Evolutionary conservation across 768 basidiomycete species (phyloP), one percentile per base, ranked within the genome.

Genomic region (Russula sp.): DNA sequence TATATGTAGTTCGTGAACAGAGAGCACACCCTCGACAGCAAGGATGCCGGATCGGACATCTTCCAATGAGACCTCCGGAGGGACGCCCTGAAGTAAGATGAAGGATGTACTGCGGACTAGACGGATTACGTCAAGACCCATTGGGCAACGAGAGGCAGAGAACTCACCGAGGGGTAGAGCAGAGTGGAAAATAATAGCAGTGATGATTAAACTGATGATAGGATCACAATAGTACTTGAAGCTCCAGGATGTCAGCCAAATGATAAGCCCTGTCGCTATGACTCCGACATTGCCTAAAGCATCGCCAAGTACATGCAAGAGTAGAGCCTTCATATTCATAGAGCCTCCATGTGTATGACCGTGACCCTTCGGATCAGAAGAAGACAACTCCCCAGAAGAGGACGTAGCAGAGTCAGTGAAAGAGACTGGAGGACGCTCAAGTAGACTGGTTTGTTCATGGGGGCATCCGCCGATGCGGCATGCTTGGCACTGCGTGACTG

Each of bases 241-340:
- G 69, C 78, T 76, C 86, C 91, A 95, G 28, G 84, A 77, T 1
- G 89, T 88, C 63, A 90, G 82, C 94, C 93, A 95, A 72, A 99
- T 97, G 72, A 98, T 79, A 13, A 98, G 83, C 62, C 97, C 97
- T 5, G 95, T 92, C 40, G 89, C 86, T 64, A 99, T 97, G 66
- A 99, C 97, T 58, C 97, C 97, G 66, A 98, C 91, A 75, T 99
- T 98, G 56, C 97, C 97, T 28, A 99, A 83, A 61, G 96, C 96
- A 78, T 99, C 96, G 38, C 96, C 96, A 51, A 99, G 75, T 44
- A 98, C 97, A 74, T 99, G 97, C 32, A 99, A 76, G 36, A 98
- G 79, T 1, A 99, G 81, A 34, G 94, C 97, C n/a, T 80, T 89
- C 95, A 98, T 98, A 76, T 98, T 99, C 97, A 99, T 98, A 0